Conservation (phyloP, 768 basidiomycete species). For the Leccinum rimulosum region DNA sequence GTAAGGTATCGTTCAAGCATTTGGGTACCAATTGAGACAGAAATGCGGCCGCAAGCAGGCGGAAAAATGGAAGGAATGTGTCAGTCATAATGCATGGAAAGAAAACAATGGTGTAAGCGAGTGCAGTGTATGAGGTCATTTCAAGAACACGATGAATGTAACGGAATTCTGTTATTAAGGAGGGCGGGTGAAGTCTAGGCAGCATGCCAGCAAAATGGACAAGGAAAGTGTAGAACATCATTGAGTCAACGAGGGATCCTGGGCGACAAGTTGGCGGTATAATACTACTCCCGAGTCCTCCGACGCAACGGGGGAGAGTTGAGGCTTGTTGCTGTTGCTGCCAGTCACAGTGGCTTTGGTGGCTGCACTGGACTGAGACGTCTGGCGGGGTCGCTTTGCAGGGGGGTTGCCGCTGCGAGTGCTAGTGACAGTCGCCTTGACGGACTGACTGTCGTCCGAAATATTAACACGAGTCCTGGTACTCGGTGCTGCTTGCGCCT, state of each 20-base stretch:
- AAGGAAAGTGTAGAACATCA: conserved; percentile 13
- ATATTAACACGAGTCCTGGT: conserved; percentile 45
- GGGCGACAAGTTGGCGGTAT: conserved; percentile 77
- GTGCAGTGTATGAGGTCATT: conserved; percentile 23
- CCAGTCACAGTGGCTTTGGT: conserved; percentile 39
- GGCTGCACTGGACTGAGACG: conserved; percentile 68
- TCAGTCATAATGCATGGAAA: conserved; percentile 28
- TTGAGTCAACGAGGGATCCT: conserved; percentile 65
- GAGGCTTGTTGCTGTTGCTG: conserved; percentile 29
- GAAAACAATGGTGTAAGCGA: conserved; percentile 24
- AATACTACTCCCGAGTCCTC: conserved; percentile 79
- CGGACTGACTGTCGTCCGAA: conserved; percentile 65
- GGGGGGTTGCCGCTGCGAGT: conserved; percentile 42
- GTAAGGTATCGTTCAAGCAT: conserved; percentile 35
- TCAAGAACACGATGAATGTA: conserved; percentile 25
- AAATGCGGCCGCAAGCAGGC: conserved; percentile 20
- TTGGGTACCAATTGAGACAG: conserved; percentile 25
- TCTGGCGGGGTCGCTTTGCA: conserved; percentile 65
- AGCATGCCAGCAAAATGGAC: conserved; percentile 7
- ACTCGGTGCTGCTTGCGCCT: conserved; percentile 44
- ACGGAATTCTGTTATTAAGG: conserved; percentile 21
- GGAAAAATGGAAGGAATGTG: conserved; percentile 30
- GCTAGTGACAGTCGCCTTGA: conserved; percentile 72
- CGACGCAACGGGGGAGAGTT: conserved; percentile 67
- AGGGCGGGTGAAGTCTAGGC: conserved; percentile 19